A percentile compares a stretch with the other conserved stretches of the same genome.
Evolutionary conservation across 2,329 filamentous ascomycete species (phyloP).

Genomic region (Oidium heveae): DNA sequence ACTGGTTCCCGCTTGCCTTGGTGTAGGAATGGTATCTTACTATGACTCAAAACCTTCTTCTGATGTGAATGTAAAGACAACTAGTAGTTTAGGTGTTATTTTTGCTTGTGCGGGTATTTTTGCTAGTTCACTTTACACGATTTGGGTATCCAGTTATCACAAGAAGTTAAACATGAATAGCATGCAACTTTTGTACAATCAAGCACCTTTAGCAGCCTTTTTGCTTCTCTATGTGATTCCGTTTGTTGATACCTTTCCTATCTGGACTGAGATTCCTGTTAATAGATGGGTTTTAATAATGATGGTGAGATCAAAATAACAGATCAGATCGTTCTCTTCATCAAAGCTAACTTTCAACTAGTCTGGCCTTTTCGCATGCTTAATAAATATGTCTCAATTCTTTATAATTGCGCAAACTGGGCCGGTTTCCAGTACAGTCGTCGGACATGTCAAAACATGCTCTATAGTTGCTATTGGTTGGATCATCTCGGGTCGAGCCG

Average conservation of each 20-base stretch:
- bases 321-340: slow-evolving; percentile 1
- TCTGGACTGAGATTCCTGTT: slow-evolving; percentile 24
- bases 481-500: slow-evolving; percentile 27
- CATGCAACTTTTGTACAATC: slow-evolving; percentile 44
- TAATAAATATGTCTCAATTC: slow-evolving; percentile 40
- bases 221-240: slow-evolving; percentile 40
- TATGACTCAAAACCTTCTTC: slow-evolving; percentile 32
- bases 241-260: slow-evolving; percentile 36
- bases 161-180: slow-evolving; percentile 38
- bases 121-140: slow-evolving; percentile 40
- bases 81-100: slow-evolving; percentile 30
- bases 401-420: slow-evolving; percentile 37
- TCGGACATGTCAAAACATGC: slow-evolving; percentile 40
- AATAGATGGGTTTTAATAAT: slow-evolving; percentile 32
- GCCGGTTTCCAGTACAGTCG: slow-evolving; percentile 37
- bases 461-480: slow-evolving; percentile 39
- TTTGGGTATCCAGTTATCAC: slow-evolving; percentile 42
- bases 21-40: slow-evolving; percentile 41
- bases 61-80: slow-evolving; percentile 26
- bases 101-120: slow-evolving; percentile 39
- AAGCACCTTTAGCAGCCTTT: slow-evolving; percentile 35
- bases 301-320: slow-evolving; percentile 19
- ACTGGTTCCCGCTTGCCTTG: slow-evolving; percentile 33
- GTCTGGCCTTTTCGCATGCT: slow-evolving; percentile 35
- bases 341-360: slow-evolving; percentile 14